Evolutionary conservation across 2,329 filamentous ascomycete genomes (phyloP).

Genomic region (Botryotinia calthae): DNA sequence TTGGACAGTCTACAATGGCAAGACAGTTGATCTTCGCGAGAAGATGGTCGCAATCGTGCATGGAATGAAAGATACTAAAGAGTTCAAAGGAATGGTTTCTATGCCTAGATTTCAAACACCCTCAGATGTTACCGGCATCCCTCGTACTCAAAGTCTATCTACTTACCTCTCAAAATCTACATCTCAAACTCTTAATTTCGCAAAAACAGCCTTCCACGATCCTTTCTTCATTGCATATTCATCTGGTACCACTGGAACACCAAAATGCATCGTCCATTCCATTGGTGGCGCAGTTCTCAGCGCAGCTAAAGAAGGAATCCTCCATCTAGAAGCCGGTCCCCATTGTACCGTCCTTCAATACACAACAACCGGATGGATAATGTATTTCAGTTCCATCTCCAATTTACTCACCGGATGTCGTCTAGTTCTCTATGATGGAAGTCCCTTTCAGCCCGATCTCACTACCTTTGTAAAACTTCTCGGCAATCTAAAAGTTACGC

Average conservation of each 20-base stretch:
- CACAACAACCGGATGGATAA: not conserved
- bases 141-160: not conserved
- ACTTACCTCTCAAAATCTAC: conserved; percentile 22
- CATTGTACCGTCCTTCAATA: not conserved
- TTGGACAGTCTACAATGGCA: conserved; percentile 75
- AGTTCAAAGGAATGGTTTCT: not conserved
- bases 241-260: conserved; percentile 77
- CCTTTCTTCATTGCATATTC: conserved; percentile 77
- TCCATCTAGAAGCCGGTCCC: not conserved
- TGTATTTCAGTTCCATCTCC: not conserved
- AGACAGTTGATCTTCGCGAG: conserved; percentile 64
- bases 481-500: not conserved
- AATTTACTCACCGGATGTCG: not conserved
- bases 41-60: conserved; percentile 56
- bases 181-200: conserved; percentile 28
- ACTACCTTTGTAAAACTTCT: not conserved
- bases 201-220: conserved; percentile 49
- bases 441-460: not conserved
- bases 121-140: not conserved
- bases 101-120: not conserved
- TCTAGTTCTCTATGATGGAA: not conserved
- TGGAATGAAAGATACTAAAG: not conserved
- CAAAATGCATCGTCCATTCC: conserved; percentile 83
- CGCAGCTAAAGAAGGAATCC: not conserved
- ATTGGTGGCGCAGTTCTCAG: conserved; percentile 63